Evolutionary conservation across 257 asterid genomes (phyloP), one percentile per base, ranked within the genome.

Genomic region (Thymus quinquecostatus): DNA sequence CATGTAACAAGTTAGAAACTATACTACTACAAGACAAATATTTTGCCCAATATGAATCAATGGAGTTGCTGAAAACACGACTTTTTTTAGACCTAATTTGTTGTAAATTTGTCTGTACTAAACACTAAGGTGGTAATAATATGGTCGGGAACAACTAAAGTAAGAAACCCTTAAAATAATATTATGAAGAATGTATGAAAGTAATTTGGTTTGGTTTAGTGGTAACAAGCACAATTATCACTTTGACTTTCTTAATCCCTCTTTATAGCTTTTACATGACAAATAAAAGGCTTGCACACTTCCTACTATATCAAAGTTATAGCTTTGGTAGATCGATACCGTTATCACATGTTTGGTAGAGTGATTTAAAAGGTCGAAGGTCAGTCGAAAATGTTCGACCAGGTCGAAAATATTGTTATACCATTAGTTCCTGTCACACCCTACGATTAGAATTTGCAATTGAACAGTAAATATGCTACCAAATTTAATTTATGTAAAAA

Each of bases 181-280:
- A 44, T 69, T 69, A 38, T 10, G 60, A 58, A 14, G 63, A 60
- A 77, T 60, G 56, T 62, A 59, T 55, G 12, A 40, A 73, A 40
- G 32, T 47, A 72, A 69, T 45, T 5, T 72, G 75, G 76, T 29
- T 64, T 60, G 64, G 49, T 64, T 68, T 68, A 58, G 38, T 61
- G 85, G 86, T 74, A 79, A 82, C 92, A 84, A 76, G 9, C 45
- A 51, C 66, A 30, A 7, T 66, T 65, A 72, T 73, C 74, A 71
- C 89, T 86, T 89, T 83, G 87, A 84, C 85, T 85, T 78, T 44
- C 1, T 43, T 78, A 75, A 73, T 64, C 79, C 51, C 21, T 2
- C 43, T 69, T 76, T 44, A 1, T 47, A 8, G 12, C 72, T 64
- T 62, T 75, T 40, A 60, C 69, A 41, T 50, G 82, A 62, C 80